These are phyloP conservation scores for Cladosporium oxysporum DNA, from an alignment of 2,329 filamentous ascomycete species.

Conservation along the genomic window DNA sequence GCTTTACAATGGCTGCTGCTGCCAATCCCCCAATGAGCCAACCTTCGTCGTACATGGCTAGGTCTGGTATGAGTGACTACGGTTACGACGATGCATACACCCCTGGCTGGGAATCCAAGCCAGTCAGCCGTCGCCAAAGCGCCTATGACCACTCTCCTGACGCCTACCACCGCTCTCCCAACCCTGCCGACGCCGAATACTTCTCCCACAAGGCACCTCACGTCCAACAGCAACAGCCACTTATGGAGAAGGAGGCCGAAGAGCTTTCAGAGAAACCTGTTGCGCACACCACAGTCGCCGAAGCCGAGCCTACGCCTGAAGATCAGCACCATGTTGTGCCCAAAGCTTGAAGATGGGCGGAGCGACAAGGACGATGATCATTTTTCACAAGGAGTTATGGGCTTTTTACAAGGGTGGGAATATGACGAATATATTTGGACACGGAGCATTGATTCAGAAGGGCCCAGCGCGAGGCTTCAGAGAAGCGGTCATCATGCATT, in stretches of 20 bases:
- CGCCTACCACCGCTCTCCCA: neutral
- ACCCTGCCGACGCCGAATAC: conserved; percentile 10
- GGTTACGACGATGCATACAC: conserved; percentile 16
- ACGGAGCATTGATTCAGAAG: neutral
- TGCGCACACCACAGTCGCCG: neutral
- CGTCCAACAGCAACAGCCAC: neutral
- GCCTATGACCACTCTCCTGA: conserved; percentile 6
- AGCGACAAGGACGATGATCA: neutral
- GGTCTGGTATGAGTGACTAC: conserved; percentile 14
- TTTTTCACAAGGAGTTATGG: neutral
- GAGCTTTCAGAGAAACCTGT: neutral
- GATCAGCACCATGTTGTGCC: neutral
- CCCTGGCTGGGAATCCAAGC: conserved; percentile 13
- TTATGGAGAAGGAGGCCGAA: neutral
- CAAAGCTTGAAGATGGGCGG: neutral
- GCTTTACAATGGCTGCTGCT: conserved; percentile 11
- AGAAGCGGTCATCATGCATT: neutral
- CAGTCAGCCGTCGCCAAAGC: conserved; percentile 8
- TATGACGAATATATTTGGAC: neutral
- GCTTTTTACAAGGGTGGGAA: neutral
- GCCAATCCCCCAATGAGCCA: conserved; percentile 11
- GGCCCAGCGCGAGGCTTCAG: neutral
- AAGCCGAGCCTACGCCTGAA: neutral
- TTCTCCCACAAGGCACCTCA: conserved; percentile 3
- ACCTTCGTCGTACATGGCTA: conserved; percentile 12